Percentiles rank a stretch among this genome's conserved stretches.
These are phyloP conservation scores for Boletus vermiculosoides DNA, from an alignment of 768 basidiomycete genomes.

Conservation along the genomic window DNA sequence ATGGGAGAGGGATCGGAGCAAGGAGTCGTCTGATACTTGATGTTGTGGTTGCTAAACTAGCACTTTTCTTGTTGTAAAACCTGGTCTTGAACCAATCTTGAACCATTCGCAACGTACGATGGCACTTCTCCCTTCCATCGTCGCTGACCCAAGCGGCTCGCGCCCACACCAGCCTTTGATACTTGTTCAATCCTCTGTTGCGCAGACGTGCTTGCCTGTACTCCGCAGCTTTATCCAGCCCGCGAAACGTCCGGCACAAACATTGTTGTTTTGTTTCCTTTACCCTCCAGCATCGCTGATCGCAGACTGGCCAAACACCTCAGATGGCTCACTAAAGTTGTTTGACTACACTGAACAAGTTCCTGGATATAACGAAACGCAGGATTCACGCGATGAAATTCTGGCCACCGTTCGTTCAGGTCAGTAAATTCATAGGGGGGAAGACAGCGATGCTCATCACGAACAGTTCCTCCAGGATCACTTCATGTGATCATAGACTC, in stretches of 20 bases:
- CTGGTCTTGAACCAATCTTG: background rate
- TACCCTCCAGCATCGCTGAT: constrained; percentile 51
- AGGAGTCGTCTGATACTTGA: constrained; percentile 12
- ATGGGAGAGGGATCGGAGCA: constrained; percentile 41
- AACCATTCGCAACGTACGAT: constrained; percentile 16
- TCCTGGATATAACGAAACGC: constrained; percentile 49
- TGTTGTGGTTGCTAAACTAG: background rate
- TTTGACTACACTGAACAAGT: constrained; percentile 52
- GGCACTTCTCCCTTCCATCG: constrained; percentile 29
- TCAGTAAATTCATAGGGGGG: constrained; percentile 11
- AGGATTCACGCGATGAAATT: constrained; percentile 39
- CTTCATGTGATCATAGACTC: constrained; percentile 71
- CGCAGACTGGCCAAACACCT: constrained; percentile 24
- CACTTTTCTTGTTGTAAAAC: background rate
- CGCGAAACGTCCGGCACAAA: constrained; percentile 18
- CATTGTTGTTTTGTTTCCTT: constrained; percentile 58
- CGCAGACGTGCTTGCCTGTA: constrained; percentile 57
- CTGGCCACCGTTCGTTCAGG: constrained; percentile 41
- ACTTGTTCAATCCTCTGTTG: constrained; percentile 56
- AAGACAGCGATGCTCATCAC: constrained; percentile 6
- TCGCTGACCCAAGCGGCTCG: constrained; percentile 21
- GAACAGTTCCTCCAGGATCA: constrained; percentile 43
- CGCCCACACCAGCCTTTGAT: constrained; percentile 44
- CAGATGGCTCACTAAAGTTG: constrained; percentile 31
- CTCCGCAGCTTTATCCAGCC: constrained; percentile 45